Evolutionary conservation across 495 filamentous ascomycete species (phyloP), one percentile per base, ranked within the genome.

Genomic region (Penicillium waksmanii): DNA sequence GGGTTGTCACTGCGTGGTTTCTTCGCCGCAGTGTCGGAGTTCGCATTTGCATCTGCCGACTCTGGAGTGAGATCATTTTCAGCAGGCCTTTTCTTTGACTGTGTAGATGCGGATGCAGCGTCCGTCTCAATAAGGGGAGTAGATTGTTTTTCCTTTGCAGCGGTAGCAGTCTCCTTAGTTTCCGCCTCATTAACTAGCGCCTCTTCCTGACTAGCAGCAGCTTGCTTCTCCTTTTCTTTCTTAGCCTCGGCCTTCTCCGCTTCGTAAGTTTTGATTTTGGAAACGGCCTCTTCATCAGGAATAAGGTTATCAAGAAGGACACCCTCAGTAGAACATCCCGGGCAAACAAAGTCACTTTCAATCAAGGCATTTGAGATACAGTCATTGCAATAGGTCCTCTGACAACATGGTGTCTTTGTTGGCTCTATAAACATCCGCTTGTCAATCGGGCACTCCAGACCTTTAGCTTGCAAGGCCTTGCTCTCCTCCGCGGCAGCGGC

Each of bases 341-440:
- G 96, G 73, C 95, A 98, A 68, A 90, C 81, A 79, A 98, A 92
- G 82, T 98, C 95, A 84, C 88, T 94, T 80, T 98, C 92, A 77
- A 96, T 92, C 78, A 98, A 87, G 67, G 91, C 88, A 85, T 93
- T 96, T 66, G 93, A 93, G 74, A 98, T 96, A 88, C 95, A 98
- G 66, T 98, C 92, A 84, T 92, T 90, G 85, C 95, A 98, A 84
- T 94, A 98, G 72, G 93, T 96, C 82, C 89, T 93, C 73, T 89
- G 84, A 81, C 95, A 98, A 82, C 95, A 98, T 59, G 95, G 96
- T 64, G 94, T 98, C 84, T 96, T 94, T 80, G 92, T 93, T 81
- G 95, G 93, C 73, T 97, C 90, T 87, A 94, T 84, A 79, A 97
- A 97, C 81, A 96, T 86, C 73, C 89, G 91, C 75, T 96, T 94